Conservation (phyloP, 208 protist species). For the Trypanosoma theileri region DNA sequence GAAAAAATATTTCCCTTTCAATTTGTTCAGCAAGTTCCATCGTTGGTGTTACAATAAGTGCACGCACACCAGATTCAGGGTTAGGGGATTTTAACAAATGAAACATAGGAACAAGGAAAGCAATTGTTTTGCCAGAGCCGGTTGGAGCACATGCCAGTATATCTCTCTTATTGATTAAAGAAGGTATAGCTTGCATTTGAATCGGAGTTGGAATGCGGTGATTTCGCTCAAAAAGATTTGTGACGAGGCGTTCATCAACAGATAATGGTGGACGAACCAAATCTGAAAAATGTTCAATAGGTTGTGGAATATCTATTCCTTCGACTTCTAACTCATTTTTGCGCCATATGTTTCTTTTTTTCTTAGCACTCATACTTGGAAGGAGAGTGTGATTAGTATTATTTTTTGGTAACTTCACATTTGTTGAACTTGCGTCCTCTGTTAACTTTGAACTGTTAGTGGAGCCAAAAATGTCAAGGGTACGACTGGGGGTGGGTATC, state of each 20-base stretch:
- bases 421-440: neutral
- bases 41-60: conserved; percentile 96
- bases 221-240: conserved; percentile 80
- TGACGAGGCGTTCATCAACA: conserved; percentile 67
- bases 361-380: conserved; percentile 73
- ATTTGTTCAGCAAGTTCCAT: conserved; percentile 97
- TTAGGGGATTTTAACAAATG: conserved; percentile 80
- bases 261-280: conserved; percentile 79
- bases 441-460: neutral
- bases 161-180: conserved; percentile 86
- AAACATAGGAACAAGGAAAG: conserved; percentile 94
- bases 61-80: conserved; percentile 80
- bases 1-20: conserved; percentile 87
- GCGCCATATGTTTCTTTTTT: conserved; percentile 78
- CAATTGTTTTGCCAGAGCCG: conserved; percentile 95
- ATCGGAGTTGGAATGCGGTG: conserved; percentile 95
- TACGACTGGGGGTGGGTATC: conserved; percentile 46
- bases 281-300: conserved; percentile 85
- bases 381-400: conserved; percentile 42
- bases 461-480: conserved; percentile 57
- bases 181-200: conserved; percentile 96
- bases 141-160: conserved; percentile 90
- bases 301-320: conserved; percentile 72
- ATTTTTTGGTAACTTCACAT: neutral
- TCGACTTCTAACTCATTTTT: conserved; percentile 79